A percentile compares a stretch with the other conserved stretches of the same genome.
Conservation (phyloP, 2,329 filamentous ascomycete species). For the Penicillium sclerotigenum region DNA sequence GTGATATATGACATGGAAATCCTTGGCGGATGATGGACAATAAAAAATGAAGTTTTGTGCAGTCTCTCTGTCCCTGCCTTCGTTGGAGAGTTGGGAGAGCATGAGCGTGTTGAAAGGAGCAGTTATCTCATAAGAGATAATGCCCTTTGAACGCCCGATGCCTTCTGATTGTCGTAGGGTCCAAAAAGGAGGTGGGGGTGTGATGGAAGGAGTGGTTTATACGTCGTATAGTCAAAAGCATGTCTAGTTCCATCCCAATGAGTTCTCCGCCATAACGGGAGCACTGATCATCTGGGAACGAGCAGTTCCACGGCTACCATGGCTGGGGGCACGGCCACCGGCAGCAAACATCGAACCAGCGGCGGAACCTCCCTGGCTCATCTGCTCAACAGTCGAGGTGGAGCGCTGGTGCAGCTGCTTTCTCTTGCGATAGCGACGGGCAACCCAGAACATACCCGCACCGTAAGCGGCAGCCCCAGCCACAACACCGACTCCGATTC, state of each 20-base stretch:
- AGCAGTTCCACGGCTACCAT: slow-evolving; percentile 66
- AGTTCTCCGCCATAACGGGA: slow-evolving; percentile 90
- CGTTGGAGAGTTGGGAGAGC: background rate
- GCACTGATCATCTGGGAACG: slow-evolving; percentile 76
- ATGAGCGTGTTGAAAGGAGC: background rate
- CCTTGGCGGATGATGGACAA: slow-evolving; percentile 22
- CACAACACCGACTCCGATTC: slow-evolving; percentile 73
- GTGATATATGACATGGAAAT: slow-evolving; percentile 27
- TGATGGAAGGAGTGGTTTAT: slow-evolving; percentile 9
- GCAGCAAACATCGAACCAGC: slow-evolving; percentile 38
- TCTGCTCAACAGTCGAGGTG: slow-evolving; percentile 64
- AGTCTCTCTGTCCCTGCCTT: slow-evolving; percentile 14
- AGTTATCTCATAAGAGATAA: background rate
- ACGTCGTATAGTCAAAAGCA: slow-evolving; percentile 15
- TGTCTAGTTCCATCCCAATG: slow-evolving; percentile 85
- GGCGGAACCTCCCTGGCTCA: slow-evolving; percentile 61
- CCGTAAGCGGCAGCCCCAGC: slow-evolving; percentile 82
- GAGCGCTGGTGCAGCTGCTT: slow-evolving; percentile 72
- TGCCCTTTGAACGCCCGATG: background rate
- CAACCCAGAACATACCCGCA: slow-evolving; percentile 90
- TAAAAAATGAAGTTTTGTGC: slow-evolving; percentile 27
- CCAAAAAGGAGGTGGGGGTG: slow-evolving; percentile 2
- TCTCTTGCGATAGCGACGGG: slow-evolving; percentile 85
- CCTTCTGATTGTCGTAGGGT: slow-evolving; percentile 3
- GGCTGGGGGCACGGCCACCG: slow-evolving; percentile 51